These are phyloP conservation scores for Friedmanniomyces simplex DNA, from an alignment of 495 filamentous ascomycete species.

Conservation along the genomic window DNA sequence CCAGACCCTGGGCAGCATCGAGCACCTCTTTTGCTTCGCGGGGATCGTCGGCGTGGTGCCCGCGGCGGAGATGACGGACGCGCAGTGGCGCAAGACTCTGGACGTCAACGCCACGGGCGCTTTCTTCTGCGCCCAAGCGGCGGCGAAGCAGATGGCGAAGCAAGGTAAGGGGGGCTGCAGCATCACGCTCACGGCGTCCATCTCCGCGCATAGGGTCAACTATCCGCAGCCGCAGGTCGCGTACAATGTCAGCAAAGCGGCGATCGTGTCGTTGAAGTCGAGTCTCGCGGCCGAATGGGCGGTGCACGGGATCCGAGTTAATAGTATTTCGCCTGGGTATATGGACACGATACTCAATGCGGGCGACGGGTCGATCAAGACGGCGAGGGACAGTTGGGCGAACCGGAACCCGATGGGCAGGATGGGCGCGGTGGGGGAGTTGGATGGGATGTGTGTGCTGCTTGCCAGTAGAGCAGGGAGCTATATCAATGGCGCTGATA, in stretches of 20 bases:
- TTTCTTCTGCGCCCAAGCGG: slow-evolving; percentile 59
- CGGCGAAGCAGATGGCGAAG: slow-evolving; percentile 36
- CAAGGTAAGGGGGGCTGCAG: slow-evolving; percentile 43
- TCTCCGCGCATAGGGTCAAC: slow-evolving; percentile 57
- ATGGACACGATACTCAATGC: slow-evolving; percentile 76
- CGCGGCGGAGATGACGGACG: slow-evolving; percentile 43
- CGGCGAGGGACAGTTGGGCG: slow-evolving; percentile 46
- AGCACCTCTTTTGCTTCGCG: slow-evolving; percentile 54
- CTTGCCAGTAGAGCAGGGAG: slow-evolving; percentile 51
- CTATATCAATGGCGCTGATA: slow-evolving; percentile 58
- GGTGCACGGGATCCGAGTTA: slow-evolving; percentile 53
- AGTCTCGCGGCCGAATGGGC: slow-evolving; percentile 60
- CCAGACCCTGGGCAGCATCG: slow-evolving; percentile 40
- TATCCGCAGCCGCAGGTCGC: slow-evolving; percentile 58
- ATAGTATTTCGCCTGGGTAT: slow-evolving; percentile 62
- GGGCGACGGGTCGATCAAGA: slow-evolving; percentile 43
- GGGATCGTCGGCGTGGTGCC: slow-evolving; percentile 53
- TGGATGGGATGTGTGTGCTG: slow-evolving; percentile 57
- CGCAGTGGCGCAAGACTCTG: slow-evolving; percentile 48
- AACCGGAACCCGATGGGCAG: slow-evolving; percentile 56
- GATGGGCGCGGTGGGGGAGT: slow-evolving; percentile 55
- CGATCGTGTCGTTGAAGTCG: slow-evolving; percentile 46
- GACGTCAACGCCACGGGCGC: slow-evolving; percentile 60
- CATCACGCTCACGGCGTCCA: slow-evolving; percentile 57
- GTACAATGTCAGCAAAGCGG: slow-evolving; percentile 64